Evolutionary conservation across 345 rosid genomes (phyloP).

Genomic region (Populus simonii): DNA sequence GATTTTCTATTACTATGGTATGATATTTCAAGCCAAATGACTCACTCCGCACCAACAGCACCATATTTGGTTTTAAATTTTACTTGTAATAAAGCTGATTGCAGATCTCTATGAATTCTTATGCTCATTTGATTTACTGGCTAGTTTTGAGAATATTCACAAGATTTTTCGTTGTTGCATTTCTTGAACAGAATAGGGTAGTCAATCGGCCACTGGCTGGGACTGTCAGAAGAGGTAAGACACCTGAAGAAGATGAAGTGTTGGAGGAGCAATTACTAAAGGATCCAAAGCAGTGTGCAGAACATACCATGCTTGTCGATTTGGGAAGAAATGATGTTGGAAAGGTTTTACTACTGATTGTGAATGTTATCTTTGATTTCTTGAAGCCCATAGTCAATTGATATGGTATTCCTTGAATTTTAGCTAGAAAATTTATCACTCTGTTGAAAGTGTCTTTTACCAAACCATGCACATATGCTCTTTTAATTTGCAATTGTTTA

Average conservation of each 20-base stretch:
- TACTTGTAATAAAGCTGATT: neutral
- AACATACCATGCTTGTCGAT: slow-evolving; percentile 90
- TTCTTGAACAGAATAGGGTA: slow-evolving; percentile 54
- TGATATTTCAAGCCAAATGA: neutral
- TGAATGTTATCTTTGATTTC: neutral
- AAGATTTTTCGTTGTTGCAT: neutral
- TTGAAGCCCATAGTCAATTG: neutral
- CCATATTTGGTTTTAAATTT: neutral
- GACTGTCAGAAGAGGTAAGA: slow-evolving; percentile 73
- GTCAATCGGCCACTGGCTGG: slow-evolving; percentile 90
- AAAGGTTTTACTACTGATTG: slow-evolving; percentile 40
- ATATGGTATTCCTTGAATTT: neutral
- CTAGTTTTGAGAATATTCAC: neutral
- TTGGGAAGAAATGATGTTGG: slow-evolving; percentile 88
- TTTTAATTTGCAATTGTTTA: too few relatives aligned
- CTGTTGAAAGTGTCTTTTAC: neutral
- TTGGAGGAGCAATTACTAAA: slow-evolving; percentile 48
- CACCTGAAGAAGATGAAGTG: slow-evolving; percentile 54
- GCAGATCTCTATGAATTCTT: neutral
- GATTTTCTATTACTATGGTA: neutral
- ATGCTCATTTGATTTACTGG: neutral
- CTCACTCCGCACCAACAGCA: neutral
- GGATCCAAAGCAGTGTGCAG: slow-evolving; percentile 81
- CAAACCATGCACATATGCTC: neutral
- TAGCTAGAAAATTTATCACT: neutral